These are phyloP conservation scores for Dioszegia aurantiaca DNA, from an alignment of 768 basidiomycete species.

Conservation along the genomic window DNA sequence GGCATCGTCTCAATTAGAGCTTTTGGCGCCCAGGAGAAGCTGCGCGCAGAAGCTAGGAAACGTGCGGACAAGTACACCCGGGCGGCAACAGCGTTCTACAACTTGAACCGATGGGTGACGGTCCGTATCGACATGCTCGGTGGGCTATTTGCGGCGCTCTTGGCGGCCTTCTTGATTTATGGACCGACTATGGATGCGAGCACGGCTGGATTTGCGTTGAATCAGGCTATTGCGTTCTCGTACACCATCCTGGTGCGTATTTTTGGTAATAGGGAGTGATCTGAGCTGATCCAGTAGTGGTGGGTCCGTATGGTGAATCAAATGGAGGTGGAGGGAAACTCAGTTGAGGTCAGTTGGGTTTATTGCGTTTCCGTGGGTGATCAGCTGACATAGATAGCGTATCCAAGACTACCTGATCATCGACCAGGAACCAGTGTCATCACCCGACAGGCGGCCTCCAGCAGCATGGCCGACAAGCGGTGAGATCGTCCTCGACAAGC, in stretches of 20 bases:
- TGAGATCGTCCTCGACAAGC: constrained; percentile 57
- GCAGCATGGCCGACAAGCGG: constrained; percentile 67
- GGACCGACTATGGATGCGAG: constrained; percentile 45
- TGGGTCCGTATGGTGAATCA: constrained; percentile 51
- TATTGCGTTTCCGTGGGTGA: neutral
- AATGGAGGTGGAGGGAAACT: constrained; percentile 52
- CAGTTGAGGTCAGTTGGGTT: constrained; percentile 43
- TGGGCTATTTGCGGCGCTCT: constrained; percentile 58
- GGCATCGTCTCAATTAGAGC: constrained; percentile 64
- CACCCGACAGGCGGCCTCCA: constrained; percentile 57
- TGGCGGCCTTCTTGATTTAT: constrained; percentile 64
- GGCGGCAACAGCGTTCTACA: constrained; percentile 50
- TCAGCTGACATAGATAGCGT: constrained; percentile 53
- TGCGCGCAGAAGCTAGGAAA: constrained; percentile 57
- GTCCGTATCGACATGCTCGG: constrained; percentile 64
- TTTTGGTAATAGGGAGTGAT: neutral
- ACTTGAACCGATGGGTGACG: constrained; percentile 50
- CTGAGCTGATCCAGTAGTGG: constrained; percentile 28
- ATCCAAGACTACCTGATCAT: constrained; percentile 61
- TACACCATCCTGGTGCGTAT: constrained; percentile 39
- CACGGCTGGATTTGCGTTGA: constrained; percentile 49
- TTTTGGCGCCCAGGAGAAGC: constrained; percentile 60
- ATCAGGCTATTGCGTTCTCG: constrained; percentile 50
- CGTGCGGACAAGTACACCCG: constrained; percentile 59
- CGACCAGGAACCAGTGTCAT: constrained; percentile 59